Base-by-base conservation (phyloP, 257 asterid genomes). In the Solanum sitiens region DNA sequence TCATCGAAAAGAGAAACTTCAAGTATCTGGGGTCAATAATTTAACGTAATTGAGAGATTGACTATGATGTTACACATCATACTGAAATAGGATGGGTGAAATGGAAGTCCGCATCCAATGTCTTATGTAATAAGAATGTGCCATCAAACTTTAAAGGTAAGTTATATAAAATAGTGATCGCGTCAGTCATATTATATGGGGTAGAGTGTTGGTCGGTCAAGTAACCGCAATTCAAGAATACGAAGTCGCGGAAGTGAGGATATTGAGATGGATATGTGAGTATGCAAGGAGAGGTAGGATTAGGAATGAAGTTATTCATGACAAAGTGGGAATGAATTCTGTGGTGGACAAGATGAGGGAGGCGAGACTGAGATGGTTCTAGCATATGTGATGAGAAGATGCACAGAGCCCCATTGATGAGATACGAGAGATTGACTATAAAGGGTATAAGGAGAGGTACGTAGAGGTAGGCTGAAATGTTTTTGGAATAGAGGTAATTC, bases 41-140 rank as follows among this genome's bases (percentile, higher is more conserved):
- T 18, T 2, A 56, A 20, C 11, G 0, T 18, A 56, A 56, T 56
- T 5, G 1, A 18, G 1, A 20, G n/a, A 56, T 20, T 56, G 65
- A 56, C 5, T n/a, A 56, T 56, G 25, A 56, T 18, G 9, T 18
- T 56, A 56, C n/a, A 56, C 1, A 18, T 56, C n/a, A 0, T 56
- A 56, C 0, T 56, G 5, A 18, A 56, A 56, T 56, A 53, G 0
- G 10, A 53, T 53, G 4, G 65, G 65, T 18, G n/a, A 56, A 56
- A 56, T 56, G n/a, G 3, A 56, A 56, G 65, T 56, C 2, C 0
- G 0, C 11, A 56, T 56, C 65, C 0, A 0, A 0, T 18, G 65
- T 56, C n/a, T 56, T 56, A 56, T 18, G 4, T 56, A 11, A 56
- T 56, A 56, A 56, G 0, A 56, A 56, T 56, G 10, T 56, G 11